Percentiles rank a stretch among this genome's conserved stretches.
phyloP scores from a whole-genome alignment of 2,329 filamentous ascomycete genomes.

The Penicillium vulpinum region DNA sequence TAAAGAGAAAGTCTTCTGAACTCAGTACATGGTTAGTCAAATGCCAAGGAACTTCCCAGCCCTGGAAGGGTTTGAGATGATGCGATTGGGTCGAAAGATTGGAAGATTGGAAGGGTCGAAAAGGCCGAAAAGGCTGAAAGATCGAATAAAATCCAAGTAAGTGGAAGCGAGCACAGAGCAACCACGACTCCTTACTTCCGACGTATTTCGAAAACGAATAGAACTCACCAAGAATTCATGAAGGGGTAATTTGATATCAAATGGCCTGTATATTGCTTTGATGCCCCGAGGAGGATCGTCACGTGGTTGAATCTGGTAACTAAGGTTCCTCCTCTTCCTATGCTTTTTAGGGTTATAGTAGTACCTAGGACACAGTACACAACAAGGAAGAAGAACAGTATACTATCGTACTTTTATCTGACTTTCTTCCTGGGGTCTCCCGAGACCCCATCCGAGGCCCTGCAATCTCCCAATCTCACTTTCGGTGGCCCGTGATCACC shows the following conservation, averaged over 20 bases:
- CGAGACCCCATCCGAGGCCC: background rate
- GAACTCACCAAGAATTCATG: background rate
- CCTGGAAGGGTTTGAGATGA: background rate
- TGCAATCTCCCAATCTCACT: conserved; percentile 6
- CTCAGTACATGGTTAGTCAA: background rate
- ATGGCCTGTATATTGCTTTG: background rate
- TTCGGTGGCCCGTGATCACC: conserved; percentile 4
- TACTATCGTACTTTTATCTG: background rate
- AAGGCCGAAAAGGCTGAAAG: background rate
- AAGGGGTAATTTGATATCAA: background rate
- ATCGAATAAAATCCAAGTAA: background rate
- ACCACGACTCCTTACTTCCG: background rate
- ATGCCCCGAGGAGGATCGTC: background rate
- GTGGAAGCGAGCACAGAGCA: background rate
- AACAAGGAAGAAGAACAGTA: background rate
- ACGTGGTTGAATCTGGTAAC: background rate
- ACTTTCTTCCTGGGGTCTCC: background rate
- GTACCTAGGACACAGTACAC: background rate
- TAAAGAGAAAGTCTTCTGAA: background rate
- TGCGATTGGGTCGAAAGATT: conserved; percentile 2
- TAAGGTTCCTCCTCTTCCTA: too few relatives aligned
- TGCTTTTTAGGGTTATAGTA: background rate
- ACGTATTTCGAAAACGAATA: background rate
- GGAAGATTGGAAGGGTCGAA: background rate
- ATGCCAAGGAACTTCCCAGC: background rate